Conservation (phyloP, 306 rosid species). For the Acmispon strigosus region DNA sequence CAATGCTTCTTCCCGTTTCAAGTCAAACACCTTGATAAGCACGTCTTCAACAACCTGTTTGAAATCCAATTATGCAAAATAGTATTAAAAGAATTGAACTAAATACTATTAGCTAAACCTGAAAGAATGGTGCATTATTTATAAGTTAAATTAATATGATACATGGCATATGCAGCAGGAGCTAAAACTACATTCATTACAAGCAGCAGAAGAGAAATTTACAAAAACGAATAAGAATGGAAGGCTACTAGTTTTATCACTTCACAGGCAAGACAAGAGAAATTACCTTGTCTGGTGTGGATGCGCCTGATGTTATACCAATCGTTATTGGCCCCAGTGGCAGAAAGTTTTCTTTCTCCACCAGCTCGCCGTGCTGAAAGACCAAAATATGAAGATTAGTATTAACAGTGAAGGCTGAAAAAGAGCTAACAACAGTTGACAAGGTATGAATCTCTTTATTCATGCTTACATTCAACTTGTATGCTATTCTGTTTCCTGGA, state of each 20-base stretch:
- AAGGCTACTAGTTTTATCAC: background rate
- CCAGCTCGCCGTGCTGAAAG: constrained; percentile 87
- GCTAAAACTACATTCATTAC: background rate
- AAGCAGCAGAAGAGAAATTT: background rate
- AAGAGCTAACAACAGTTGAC: background rate
- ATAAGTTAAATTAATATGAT: background rate
- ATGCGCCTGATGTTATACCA: constrained; percentile 97
- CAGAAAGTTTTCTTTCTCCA: constrained; percentile 83
- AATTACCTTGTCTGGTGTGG: constrained; percentile 96
- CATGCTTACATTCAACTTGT: constrained; percentile 65
- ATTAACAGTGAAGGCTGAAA: background rate
- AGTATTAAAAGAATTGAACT: background rate
- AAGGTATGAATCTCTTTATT: background rate
- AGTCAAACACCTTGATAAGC: constrained; percentile 72
- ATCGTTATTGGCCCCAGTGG: constrained; percentile 80
- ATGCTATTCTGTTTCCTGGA: constrained; percentile 87
- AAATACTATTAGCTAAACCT: background rate
- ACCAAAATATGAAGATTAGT: background rate
- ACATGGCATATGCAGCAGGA: background rate
- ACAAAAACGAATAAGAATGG: constrained; percentile 3
- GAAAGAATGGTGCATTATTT: background rate
- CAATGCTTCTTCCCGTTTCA: constrained; percentile 76
- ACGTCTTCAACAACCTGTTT: constrained; percentile 79
- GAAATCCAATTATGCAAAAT: background rate
- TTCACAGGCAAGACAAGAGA: background rate